Evolutionary conservation across 2,329 filamentous ascomycete species (phyloP), one percentile per base, ranked within the genome.

Genomic region (Hypomyces perniciosus): DNA sequence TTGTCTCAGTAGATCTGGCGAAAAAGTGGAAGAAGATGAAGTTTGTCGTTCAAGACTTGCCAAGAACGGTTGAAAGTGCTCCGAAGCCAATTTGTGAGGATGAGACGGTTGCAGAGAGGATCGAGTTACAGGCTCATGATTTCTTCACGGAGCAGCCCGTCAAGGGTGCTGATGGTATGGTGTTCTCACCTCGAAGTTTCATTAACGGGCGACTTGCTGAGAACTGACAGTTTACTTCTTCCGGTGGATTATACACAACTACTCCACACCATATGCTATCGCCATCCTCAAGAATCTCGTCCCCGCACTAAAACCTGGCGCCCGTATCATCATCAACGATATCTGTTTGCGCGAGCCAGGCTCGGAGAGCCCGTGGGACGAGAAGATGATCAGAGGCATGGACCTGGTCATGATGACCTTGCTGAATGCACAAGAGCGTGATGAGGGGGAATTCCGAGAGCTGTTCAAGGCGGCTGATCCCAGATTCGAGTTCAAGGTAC

Each of bases 191-290:
- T 33, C 13, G 30, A 29, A 20, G 13, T 10, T 38, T 29, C 7
- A 8, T 4, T 10, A 29, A 43, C 5, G 4, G 37, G 13, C 46
- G 7, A 20, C 39, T 33, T 35, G 6, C 4, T 33, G 10, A 27
- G n/a, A 8, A 29, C 26, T 6, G 7, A 13, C 45, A 73, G 69
- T 82, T 13, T 84, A 83, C 65, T 72, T 78, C 57, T 75, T 83
- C 63, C 76, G 79, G 44, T 77, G 75, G 72, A 81, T 84, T 54
- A 64, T 85, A 6, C 80, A 85, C 61, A 81, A 84, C 65, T 81
- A 80, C 67, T 75, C 79, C 0, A 79, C 79, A 10, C 71, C 72
- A 3, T 76, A 79, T 49, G 72, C 73, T 4, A 59, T 75, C 41
- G 68, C 69, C 41, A 75, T 82, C 37, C 64, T 78, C 35, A 69